Evolutionary conservation across 1,284 basidiomycete genomes (phyloP), one percentile per base, ranked within the genome.

Genomic region (Neolentinus lepideus): DNA sequence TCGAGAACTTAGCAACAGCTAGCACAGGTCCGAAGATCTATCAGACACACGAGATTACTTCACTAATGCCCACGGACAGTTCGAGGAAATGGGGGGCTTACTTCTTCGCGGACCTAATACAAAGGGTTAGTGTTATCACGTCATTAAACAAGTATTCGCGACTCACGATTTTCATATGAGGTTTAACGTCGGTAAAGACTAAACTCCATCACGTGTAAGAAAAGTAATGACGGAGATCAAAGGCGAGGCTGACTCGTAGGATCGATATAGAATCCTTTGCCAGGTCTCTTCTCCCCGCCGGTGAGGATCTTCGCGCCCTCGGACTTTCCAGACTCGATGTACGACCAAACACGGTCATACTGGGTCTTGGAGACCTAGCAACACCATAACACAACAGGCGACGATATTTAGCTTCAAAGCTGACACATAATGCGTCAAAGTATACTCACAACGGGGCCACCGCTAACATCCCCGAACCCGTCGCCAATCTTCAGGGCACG

Each of bases 21-120:
- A 93, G 77, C 2, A 95, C 92, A 12, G 91, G 91, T 0, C 91
- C 92, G 69, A 94, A 94, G 52, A 93, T 93, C 83, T 93, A 59
- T n/a, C 36, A n/a, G 53, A 19, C 4, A 43, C 31, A 36, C 53
- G 38, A 43, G 27, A 24, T 55, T 38, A 59, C 50, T 24, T 52
- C n/a, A 57, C 50, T 10, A 27, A 21, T 31, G 26, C 1, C 50
- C 51, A 56, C 51, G 55, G 33, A 55, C 27, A 56, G 57, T 52
- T 36, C 22, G 31, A n/a, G n/a, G 55, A 52, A 54, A 11, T 16
- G 8, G 1, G 22, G 25, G 29, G 55, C 67, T 62, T 64, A 83
- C 85, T 75, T 88, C 88, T 67, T 91, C 89, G 65, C 79, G 76
- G 59, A 90, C 86, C 86, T 89, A 61, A 43, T n/a, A 27, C 51